Conservation (phyloP, 768 basidiomycete species). For the Lactifluus rugatus region DNA sequence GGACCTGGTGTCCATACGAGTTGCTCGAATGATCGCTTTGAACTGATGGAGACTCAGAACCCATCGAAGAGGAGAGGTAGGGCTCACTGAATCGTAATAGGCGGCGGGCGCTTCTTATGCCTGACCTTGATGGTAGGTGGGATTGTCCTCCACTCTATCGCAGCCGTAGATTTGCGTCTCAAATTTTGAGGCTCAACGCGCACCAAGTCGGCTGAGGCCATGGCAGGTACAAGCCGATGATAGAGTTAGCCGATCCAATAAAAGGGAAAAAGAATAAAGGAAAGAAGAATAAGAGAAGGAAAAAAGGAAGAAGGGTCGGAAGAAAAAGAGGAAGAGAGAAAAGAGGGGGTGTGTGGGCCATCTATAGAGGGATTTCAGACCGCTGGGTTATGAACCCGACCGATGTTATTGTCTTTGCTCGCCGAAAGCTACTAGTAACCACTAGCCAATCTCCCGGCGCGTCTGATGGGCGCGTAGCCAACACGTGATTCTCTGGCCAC, state of each 20-base stretch:
- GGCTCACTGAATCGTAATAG: slow-evolving; percentile 17
- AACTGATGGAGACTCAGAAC: not conserved
- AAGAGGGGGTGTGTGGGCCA: not conserved
- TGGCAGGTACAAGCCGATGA: not conserved
- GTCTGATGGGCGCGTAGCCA: not conserved
- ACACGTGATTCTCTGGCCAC: not conserved
- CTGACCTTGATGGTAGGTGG: slow-evolving; percentile 20
- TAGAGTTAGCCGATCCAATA: slow-evolving; percentile 6
- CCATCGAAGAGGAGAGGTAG: not conserved
- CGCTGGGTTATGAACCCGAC: slow-evolving; percentile 14
- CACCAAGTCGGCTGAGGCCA: slow-evolving; percentile 6
- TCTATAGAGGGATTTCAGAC: not conserved
- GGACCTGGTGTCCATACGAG: slow-evolving; percentile 16
- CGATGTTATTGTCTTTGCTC: slow-evolving; percentile 12
- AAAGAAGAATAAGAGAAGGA: not conserved
- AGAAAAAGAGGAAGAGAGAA: not conserved
- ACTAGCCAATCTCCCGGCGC: slow-evolving; percentile 13
- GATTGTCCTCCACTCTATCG: slow-evolving; percentile 20
- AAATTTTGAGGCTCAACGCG: slow-evolving; percentile 9
- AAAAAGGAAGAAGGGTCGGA: not conserved
- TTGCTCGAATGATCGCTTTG: slow-evolving; percentile 17
- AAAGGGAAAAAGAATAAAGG: slow-evolving; percentile 7
- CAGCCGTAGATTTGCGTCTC: slow-evolving; percentile 13
- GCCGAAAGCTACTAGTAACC: not conserved
- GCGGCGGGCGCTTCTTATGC: slow-evolving; percentile 20